Evolutionary conservation across 352 stramenopile species (phyloP).

Genomic region (Globisporangium irregulare): DNA sequence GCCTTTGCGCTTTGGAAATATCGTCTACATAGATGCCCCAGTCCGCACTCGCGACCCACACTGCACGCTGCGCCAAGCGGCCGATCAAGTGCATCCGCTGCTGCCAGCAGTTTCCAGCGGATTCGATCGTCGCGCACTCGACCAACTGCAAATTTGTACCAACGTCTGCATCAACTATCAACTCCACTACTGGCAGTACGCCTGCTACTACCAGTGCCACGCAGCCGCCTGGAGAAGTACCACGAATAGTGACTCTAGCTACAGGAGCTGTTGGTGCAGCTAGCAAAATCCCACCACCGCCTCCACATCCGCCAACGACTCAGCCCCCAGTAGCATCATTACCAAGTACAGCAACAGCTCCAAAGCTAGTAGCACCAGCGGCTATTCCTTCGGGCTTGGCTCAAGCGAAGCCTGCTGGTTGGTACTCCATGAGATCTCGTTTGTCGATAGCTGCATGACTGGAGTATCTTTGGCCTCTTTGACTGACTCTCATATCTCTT

Average conservation of each 20-base stretch:
- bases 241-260: not conserved
- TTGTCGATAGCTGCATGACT: no score
- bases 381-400: no score
- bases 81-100: slow-evolving; percentile 85
- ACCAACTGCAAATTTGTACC: slow-evolving; percentile 64
- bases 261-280: not conserved
- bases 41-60: slow-evolving; percentile 41
- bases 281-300: slow-evolving; percentile 36
- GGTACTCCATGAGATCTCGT: no score
- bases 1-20: not conserved
- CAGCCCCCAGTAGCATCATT: not conserved
- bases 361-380: not conserved
- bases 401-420: not conserved
- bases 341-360: not conserved
- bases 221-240: not conserved
- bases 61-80: slow-evolving; percentile 61
- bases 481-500: no score
- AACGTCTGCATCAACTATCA: not conserved
- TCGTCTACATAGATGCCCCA: slow-evolving; percentile 43
- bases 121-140: slow-evolving; percentile 70
- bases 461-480: no score
- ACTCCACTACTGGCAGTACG: not conserved
- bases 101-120: slow-evolving; percentile 69
- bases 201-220: no score
- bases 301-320: slow-evolving; percentile 39